phyloP scores from a whole-genome alignment of 768 basidiomycete species.

The Leccinum aurantiacum region DNA sequence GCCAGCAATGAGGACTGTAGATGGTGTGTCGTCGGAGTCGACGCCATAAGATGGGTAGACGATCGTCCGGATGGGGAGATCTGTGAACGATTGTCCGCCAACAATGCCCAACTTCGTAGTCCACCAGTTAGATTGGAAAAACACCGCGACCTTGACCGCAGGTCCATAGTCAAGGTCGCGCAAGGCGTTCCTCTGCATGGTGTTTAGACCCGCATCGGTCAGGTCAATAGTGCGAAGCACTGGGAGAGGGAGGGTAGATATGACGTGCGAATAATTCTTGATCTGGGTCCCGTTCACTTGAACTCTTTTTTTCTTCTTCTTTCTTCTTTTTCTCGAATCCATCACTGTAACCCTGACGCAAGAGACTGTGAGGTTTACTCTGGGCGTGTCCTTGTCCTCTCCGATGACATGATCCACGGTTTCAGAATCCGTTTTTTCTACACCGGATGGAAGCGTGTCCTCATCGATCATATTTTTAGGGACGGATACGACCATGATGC shows the following conservation, averaged over 20 bases:
- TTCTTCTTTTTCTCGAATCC: no score
- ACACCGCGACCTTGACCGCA: slow-evolving; percentile 43
- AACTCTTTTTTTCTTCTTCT: no score
- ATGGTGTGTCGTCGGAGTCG: slow-evolving; percentile 11
- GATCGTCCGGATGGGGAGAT: slow-evolving; percentile 17
- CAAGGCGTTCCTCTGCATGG: slow-evolving; percentile 37
- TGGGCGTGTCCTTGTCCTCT: neutral
- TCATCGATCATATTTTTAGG: neutral
- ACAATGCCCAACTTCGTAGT: slow-evolving; percentile 31
- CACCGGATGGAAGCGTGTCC: neutral
- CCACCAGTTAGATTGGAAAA: slow-evolving; percentile 48
- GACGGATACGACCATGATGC: no score
- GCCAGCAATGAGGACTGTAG: slow-evolving; percentile 39
- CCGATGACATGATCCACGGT: neutral
- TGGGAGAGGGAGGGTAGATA: slow-evolving; percentile 42
- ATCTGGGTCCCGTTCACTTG: slow-evolving; percentile 4
- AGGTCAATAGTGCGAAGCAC: slow-evolving; percentile 38
- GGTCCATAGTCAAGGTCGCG: slow-evolving; percentile 39
- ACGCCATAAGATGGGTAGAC: slow-evolving; percentile 31
- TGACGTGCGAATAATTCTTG: slow-evolving; percentile 38
- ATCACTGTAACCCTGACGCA: slow-evolving; percentile 7
- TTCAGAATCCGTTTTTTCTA: neutral
- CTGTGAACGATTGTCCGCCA: slow-evolving; percentile 45
- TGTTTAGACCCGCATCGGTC: slow-evolving; percentile 26
- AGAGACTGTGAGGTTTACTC: neutral